Evolutionary conservation across 208 protist genomes (phyloP), one percentile per base, ranked within the genome.

Genomic region (Leishmania gerbilli): DNA sequence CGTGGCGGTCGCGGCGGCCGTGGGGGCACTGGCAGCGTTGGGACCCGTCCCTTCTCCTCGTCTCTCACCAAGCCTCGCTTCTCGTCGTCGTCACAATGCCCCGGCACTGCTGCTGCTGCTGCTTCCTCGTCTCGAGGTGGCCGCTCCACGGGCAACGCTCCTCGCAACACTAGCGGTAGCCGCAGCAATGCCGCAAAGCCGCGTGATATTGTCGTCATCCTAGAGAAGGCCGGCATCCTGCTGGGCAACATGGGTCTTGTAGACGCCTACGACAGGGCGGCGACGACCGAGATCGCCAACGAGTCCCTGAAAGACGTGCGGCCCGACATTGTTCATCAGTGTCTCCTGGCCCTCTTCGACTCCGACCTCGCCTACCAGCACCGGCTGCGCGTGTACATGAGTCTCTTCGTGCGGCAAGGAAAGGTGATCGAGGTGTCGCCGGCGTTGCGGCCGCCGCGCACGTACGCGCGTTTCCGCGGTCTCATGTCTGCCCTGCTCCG

Each of bases 251-350:
- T 90, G 64, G 93, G 90, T 3, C 84, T 96, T 15, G 93, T 97
- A 24, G 94, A 97, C 74, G 92, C 94, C 40, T 96, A 96, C 83
- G 93, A 96, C 58, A 91, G 94, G 51, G 89, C 91, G 7, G 87
- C 87, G n/a, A 94, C 87, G 51, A 97, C 93, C 19, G 91, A 93
- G 81, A 89, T 97, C 56, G 83, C 88, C 24, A 98, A 97, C 79
- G 76, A 83, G 62, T 96, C 92, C 1, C 82, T 95, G 58, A 83
- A 87, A 68, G 93, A 93, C 74, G 92, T 96, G 72, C 92, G 93
- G 1, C 93, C 95, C 17, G 95, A 98, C 71, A 97, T 97, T 87
- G 94, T 98, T 34, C 95, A 98, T 74, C 95, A 98, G 87, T 96
- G 92, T 79, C 92, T 98, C 17, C 91, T 98, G n/a, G 95, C 95